Conservation (phyloP, 441 rosid species). For the Dalechampia spathulata region DNA sequence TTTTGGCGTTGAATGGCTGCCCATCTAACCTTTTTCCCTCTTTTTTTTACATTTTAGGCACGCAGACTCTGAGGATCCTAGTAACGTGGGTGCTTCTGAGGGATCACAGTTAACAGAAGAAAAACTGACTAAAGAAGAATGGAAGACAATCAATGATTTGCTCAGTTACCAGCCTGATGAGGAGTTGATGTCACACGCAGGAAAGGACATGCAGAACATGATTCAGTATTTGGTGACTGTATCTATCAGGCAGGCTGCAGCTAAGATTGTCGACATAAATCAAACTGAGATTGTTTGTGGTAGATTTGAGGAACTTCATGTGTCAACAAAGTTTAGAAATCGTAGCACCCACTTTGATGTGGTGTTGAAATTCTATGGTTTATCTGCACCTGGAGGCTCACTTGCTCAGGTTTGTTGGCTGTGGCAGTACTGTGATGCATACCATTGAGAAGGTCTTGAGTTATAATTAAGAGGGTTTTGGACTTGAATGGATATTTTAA, state of each 20-base stretch:
- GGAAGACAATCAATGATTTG: constrained; percentile 88
- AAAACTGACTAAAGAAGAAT: constrained; percentile 87
- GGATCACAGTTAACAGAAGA: constrained; percentile 49
- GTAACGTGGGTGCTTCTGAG: constrained; percentile 39
- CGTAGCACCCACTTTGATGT: constrained; percentile 76
- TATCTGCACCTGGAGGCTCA: constrained; percentile 98
- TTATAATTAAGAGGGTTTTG: not conserved
- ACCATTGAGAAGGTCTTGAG: constrained; percentile 8
- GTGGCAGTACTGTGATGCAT: constrained; percentile 5
- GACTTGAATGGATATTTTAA: not conserved
- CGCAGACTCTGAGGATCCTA: constrained; percentile 46
- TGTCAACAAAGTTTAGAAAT: constrained; percentile 69
- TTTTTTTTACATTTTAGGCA: constrained; percentile 42
- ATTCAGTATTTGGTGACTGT: constrained; percentile 67
- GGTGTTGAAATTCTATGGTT: constrained; percentile 78
- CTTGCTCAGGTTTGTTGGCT: constrained; percentile 83
- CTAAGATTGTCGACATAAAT: constrained; percentile 63
- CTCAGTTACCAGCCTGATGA: constrained; percentile 90
- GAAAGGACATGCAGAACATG: constrained; percentile 88
- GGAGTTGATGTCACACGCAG: constrained; percentile 47
- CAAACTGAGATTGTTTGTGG: constrained; percentile 82
- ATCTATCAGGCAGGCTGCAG: constrained; percentile 83
- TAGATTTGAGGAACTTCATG: constrained; percentile 86
- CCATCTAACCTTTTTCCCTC: too few species aligned
- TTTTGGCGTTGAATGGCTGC: too few species aligned